Conservation (phyloP, 2,329 filamentous ascomycete species). For the Fusarium musae region DNA sequence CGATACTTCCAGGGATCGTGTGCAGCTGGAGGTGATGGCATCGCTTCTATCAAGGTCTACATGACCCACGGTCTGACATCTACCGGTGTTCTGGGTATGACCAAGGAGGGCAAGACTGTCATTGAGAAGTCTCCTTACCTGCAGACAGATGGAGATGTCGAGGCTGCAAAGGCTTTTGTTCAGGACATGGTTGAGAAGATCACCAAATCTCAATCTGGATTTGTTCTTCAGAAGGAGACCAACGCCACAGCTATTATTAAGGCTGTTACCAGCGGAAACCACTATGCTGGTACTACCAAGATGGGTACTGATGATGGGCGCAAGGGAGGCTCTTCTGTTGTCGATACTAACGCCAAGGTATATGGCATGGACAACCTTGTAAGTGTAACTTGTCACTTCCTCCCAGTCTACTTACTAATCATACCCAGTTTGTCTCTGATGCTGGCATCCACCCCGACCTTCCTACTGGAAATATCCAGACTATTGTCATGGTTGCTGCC, state of each 20-base stretch:
- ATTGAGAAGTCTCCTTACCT: constrained; percentile 71
- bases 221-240: constrained; percentile 17
- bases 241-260: constrained; percentile 44
- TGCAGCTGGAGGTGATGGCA: constrained; percentile 67
- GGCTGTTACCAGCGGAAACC: constrained; percentile 53
- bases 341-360: constrained; percentile 70
- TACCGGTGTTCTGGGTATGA: constrained; percentile 70
- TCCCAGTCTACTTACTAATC: neutral
- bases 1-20: constrained; percentile 75
- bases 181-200: constrained; percentile 68
- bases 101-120: constrained; percentile 63
- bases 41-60: constrained; percentile 67
- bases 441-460: constrained; percentile 75
- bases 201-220: constrained; percentile 42
- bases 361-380: constrained; percentile 72
- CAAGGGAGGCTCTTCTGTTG: constrained; percentile 64
- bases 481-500: constrained; percentile 70
- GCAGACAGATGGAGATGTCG: constrained; percentile 66
- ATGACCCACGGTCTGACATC: constrained; percentile 72
- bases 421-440: constrained; percentile 67
- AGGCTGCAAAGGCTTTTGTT: constrained; percentile 72
- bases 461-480: constrained; percentile 72
- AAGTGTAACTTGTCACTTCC: neutral
- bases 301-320: constrained; percentile 68
- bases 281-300: constrained; percentile 69